phyloP scores from a whole-genome alignment of 2,329 filamentous ascomycete species.

The Beauveria medogensis region DNA sequence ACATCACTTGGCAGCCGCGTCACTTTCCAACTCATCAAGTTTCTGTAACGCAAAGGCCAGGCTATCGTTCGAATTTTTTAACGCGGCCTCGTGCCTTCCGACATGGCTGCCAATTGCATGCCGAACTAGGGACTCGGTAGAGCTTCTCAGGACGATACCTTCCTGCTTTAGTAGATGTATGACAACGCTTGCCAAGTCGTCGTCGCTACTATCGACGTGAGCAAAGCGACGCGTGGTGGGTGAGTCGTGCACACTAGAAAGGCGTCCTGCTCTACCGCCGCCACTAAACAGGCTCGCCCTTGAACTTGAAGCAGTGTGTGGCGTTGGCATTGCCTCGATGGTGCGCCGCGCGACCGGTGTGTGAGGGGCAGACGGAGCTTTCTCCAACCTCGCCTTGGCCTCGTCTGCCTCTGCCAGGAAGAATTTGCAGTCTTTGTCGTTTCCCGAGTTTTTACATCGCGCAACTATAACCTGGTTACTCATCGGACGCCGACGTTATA shows the following conservation, averaged over 20 bases:
- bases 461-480: background rate
- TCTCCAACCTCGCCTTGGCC: background rate
- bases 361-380: background rate
- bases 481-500: background rate
- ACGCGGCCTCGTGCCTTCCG: background rate
- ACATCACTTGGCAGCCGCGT: background rate
- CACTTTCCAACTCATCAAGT: background rate
- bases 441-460: background rate
- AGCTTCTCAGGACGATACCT: background rate
- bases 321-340: background rate
- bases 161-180: background rate
- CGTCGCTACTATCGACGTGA: background rate
- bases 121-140: background rate
- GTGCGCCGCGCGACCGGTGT: background rate
- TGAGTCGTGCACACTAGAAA: background rate
- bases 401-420: background rate
- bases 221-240: background rate
- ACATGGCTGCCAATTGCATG: background rate
- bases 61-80: background rate
- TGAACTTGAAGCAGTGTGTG: background rate
- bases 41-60: background rate
- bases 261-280: background rate
- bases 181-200: background rate
- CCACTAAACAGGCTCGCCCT: background rate
- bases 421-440: background rate